Conservation (phyloP, 345 rosid genomes). For the Hibiscus mutabilis region DNA sequence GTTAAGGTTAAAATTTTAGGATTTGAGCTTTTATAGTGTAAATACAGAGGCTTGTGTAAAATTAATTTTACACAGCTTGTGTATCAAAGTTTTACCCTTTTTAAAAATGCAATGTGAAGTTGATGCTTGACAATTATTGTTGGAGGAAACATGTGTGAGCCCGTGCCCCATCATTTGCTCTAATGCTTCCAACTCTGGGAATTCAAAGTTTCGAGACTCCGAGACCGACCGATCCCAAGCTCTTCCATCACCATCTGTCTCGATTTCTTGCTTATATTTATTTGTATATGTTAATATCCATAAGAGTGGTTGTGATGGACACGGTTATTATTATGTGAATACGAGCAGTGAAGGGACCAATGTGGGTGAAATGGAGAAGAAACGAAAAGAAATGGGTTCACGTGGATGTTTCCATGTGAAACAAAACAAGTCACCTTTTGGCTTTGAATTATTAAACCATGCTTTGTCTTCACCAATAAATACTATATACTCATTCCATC, state of each 20-base stretch:
- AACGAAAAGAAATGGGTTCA: background rate
- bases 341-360: background rate
- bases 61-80: too few species aligned
- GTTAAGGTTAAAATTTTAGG: too few species aligned
- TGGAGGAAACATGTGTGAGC: constrained; percentile 16
- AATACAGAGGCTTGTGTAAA: too few species aligned
- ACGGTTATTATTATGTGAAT: background rate
- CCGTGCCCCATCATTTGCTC: background rate
- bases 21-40: too few species aligned
- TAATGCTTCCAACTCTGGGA: background rate
- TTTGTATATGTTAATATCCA: too few species aligned
- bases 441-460: constrained; percentile 6
- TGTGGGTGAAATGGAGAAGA: background rate
- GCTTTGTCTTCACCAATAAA: constrained; percentile 11
- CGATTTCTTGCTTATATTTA: background rate
- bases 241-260: background rate
- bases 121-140: constrained; percentile 20
- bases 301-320: background rate
- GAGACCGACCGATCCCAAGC: background rate
- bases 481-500: background rate
- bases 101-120: background rate
- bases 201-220: background rate
- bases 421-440: background rate
- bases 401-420: constrained; percentile 9
- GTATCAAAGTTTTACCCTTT: too few species aligned